phyloP scores from a whole-genome alignment of 2,329 filamentous ascomycete species.

The Periconia macrospinosa region DNA sequence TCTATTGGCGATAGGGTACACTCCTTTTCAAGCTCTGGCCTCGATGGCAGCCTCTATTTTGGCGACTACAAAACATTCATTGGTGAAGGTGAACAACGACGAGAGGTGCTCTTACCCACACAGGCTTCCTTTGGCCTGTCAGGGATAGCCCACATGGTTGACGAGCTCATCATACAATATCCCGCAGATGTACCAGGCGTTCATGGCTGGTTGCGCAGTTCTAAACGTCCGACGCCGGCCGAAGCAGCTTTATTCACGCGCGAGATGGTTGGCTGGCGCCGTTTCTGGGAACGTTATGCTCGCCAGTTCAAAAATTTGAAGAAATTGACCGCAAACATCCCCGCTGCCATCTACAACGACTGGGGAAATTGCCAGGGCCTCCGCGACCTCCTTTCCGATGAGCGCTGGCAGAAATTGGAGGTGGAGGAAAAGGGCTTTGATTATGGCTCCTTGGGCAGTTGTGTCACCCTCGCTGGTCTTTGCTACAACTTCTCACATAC shows the following conservation, averaged over 20 bases:
- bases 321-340: slow-evolving; percentile 36
- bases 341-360: slow-evolving; percentile 35
- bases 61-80: slow-evolving; percentile 37
- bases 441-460: slow-evolving; percentile 16
- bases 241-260: slow-evolving; percentile 32
- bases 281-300: slow-evolving; percentile 41
- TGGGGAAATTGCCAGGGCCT: slow-evolving; percentile 30
- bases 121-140: slow-evolving; percentile 37
- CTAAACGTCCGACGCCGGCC: slow-evolving; percentile 23
- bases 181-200: slow-evolving; percentile 33
- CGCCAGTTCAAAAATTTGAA: slow-evolving; percentile 39
- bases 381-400: slow-evolving; percentile 20
- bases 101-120: slow-evolving; percentile 32
- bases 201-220: slow-evolving; percentile 24
- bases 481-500: slow-evolving; percentile 21
- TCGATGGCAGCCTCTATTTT: slow-evolving; percentile 39
- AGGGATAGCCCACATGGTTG: slow-evolving; percentile 36
- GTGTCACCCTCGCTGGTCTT: slow-evolving; percentile 19
- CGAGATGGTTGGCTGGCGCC: slow-evolving; percentile 38
- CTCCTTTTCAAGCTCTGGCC: slow-evolving; percentile 25
- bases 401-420: slow-evolving; percentile 37
- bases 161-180: slow-evolving; percentile 41
- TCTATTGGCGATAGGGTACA: slow-evolving; percentile 36
- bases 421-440: slow-evolving; percentile 22
- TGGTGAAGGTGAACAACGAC: slow-evolving; percentile 25